These are phyloP conservation scores for Fomitiporia mediterranea DNA, from an alignment of 1,284 basidiomycete species.

Conservation along the genomic window DNA sequence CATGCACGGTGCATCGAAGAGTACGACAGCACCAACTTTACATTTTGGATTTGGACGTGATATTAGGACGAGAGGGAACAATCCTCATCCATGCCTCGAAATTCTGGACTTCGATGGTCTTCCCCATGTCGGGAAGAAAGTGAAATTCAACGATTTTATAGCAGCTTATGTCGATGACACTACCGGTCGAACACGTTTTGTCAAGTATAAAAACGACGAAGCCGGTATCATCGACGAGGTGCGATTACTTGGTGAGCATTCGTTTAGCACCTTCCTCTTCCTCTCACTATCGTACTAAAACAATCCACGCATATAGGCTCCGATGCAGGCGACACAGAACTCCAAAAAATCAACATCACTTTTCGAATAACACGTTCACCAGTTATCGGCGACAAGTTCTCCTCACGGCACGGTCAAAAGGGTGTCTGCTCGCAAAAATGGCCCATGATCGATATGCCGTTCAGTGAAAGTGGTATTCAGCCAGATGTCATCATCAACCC, in stretches of 20 bases:
- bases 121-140: constrained; percentile 69
- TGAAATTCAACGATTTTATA: constrained; percentile 75
- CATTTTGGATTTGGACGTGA: constrained; percentile 89
- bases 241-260: constrained; percentile 72
- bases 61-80: constrained; percentile 56
- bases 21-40: constrained; percentile 49
- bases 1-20: constrained; percentile 59
- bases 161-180: constrained; percentile 89
- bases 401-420: constrained; percentile 98
- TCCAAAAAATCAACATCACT: constrained; percentile 93
- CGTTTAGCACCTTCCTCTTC: not conserved
- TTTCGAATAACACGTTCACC: constrained; percentile 92
- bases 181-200: constrained; percentile 77
- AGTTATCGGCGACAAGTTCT: constrained; percentile 99
- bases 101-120: constrained; percentile 84
- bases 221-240: constrained; percentile 89
- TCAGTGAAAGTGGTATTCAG: constrained; percentile 97
- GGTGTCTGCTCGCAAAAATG: constrained; percentile 99
- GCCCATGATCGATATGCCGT: constrained; percentile 98
- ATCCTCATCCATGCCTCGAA: constrained; percentile 49
- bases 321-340: constrained; percentile 82
- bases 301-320: constrained; percentile 53
- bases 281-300: not conserved
- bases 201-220: constrained; percentile 98
- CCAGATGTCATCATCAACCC: constrained; percentile 99